Percentiles rank a stretch among this genome's conserved stretches.
These are phyloP conservation scores for Perilla frutescens DNA, from an alignment of 257 asterid species.

Conservation along the genomic window DNA sequence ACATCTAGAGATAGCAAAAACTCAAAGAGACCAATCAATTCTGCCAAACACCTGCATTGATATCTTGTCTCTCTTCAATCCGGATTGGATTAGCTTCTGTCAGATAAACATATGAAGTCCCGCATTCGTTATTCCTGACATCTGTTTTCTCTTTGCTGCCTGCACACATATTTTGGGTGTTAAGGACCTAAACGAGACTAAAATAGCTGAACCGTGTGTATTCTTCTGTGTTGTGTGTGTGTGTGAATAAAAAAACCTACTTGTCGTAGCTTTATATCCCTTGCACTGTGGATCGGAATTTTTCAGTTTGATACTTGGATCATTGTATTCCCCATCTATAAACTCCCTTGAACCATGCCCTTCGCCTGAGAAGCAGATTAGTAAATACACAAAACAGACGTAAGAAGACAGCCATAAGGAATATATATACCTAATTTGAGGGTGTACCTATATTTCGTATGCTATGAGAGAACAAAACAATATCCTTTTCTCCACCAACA, in stretches of 20 bases:
- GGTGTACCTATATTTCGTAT: conserved; percentile 34
- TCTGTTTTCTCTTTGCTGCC: conserved; percentile 31
- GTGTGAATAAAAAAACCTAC: conserved; percentile 28
- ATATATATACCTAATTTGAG: conserved; percentile 8
- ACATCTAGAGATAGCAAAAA: conserved; percentile 4
- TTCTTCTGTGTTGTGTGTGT: neutral
- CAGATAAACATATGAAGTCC: conserved; percentile 18
- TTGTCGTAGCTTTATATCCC: conserved; percentile 25
- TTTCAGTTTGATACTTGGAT: conserved; percentile 14
- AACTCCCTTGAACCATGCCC: conserved; percentile 26
- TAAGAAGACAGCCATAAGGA: neutral
- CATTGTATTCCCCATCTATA: conserved; percentile 14
- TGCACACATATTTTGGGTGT: conserved; percentile 28
- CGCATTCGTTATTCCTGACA: conserved; percentile 17
- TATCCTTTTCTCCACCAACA: conserved; percentile 13
- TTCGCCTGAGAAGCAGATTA: conserved; percentile 30
- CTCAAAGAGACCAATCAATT: neutral
- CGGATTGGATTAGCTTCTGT: conserved; percentile 32
- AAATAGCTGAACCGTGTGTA: neutral
- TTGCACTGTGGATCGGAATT: neutral
- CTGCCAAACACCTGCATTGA: conserved; percentile 36
- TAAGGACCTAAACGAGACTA: conserved; percentile 18
- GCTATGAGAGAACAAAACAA: conserved; percentile 28
- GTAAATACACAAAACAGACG: conserved; percentile 3
- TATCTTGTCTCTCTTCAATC: conserved; percentile 19